phyloP scores from a whole-genome alignment of 352 stramenopile species.

The Phytophthora macrochlamydospora region DNA sequence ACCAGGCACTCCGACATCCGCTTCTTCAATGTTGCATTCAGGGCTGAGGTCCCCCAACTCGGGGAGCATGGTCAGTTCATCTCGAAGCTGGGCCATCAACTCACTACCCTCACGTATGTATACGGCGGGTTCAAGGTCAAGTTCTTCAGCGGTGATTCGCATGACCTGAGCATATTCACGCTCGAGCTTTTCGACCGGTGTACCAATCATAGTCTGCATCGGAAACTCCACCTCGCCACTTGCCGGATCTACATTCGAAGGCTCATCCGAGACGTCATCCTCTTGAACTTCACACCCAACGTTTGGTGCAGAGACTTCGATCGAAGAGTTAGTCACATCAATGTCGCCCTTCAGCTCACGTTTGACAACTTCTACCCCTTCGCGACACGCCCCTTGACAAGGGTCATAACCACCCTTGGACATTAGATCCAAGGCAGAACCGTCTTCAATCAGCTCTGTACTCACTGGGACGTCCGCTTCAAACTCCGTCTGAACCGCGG shows the following conservation, averaged over 20 bases:
- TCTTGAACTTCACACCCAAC: no score
- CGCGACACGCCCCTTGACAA: no score
- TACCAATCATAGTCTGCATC: background rate
- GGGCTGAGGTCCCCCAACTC: background rate
- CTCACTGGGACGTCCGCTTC: no score
- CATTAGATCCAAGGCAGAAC: no score
- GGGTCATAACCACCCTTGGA: no score
- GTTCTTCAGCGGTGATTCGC: background rate
- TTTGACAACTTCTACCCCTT: no score
- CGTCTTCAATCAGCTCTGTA: no score
- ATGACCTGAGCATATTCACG: background rate
- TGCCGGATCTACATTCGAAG: no score
- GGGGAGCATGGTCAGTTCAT: background rate
- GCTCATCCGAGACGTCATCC: background rate
- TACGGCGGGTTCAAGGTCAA: background rate
- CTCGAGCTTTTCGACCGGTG: background rate
- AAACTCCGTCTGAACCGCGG: no score
- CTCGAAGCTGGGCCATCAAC: background rate
- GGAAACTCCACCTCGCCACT: background rate
- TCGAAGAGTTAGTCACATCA: no score
- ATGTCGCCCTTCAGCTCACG: no score
- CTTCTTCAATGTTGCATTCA: background rate
- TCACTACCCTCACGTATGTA: slow-evolving; percentile 2
- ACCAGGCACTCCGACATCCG: background rate
- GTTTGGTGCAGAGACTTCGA: no score